Evolutionary conservation across 2,329 filamentous ascomycete genomes (phyloP).

Genomic region (Ceratocystis lukuohia): DNA sequence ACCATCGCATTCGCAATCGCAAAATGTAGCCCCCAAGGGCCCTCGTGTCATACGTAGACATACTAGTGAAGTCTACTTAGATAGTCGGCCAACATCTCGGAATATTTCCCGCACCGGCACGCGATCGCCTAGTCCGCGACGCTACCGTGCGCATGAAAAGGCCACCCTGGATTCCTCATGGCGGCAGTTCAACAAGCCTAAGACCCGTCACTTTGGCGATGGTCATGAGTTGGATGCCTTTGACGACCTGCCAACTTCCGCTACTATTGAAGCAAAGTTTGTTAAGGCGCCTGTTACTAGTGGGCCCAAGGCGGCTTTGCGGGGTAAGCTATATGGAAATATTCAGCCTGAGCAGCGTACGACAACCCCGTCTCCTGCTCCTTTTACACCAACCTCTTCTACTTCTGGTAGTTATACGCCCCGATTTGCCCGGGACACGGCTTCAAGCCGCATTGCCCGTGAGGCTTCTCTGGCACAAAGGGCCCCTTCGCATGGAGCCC

Average conservation of each 20-base stretch:
- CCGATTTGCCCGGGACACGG: conserved; percentile 51
- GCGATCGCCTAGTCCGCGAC: conserved; percentile 47
- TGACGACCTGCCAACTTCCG: conserved; percentile 86
- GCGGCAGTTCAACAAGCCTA: conserved; percentile 21
- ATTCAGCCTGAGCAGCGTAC: conserved; percentile 39
- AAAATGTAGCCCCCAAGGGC: conserved; percentile 60
- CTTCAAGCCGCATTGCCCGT: conserved; percentile 50
- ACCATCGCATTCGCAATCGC: conserved; percentile 56
- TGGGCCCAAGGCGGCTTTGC: conserved; percentile 49
- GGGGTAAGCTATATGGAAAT: conserved; percentile 45
- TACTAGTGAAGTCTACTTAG: conserved; percentile 60
- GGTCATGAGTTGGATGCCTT: conserved; percentile 86
- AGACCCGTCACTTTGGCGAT: conserved; percentile 56
- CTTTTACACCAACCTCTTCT: conserved; percentile 48
- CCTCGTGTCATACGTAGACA: conserved; percentile 61
- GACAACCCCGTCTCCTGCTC: conserved; percentile 40
- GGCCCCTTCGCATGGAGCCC: conserved; percentile 38
- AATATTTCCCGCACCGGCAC: conserved; percentile 44
- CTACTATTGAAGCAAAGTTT: conserved; percentile 65
- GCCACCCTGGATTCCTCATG: conserved; percentile 20
- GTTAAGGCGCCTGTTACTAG: conserved; percentile 63
- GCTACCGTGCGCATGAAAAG: conserved; percentile 24
- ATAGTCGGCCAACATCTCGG: conserved; percentile 44
- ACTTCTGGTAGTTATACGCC: conserved; percentile 37
- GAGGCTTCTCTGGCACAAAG: conserved; percentile 50